phyloP scores from a whole-genome alignment of 768 basidiomycete species.

The Daedaleopsis sinensis region DNA sequence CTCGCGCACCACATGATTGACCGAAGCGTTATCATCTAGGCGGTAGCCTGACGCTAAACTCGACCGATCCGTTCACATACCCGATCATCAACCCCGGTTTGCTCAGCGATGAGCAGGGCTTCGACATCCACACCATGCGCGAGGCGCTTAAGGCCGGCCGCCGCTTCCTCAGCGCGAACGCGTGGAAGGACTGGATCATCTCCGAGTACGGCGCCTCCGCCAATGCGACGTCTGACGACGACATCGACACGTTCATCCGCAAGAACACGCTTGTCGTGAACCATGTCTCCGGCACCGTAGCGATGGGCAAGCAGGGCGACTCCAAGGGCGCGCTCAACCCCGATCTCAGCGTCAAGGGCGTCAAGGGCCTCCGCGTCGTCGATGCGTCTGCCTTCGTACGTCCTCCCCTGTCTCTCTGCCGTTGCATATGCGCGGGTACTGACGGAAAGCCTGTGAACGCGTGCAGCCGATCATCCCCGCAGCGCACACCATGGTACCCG shows the following conservation, averaged over 20 bases:
- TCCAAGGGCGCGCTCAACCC: conserved; percentile 43
- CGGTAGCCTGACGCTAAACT: conserved; percentile 21
- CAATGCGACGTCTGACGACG: conserved; percentile 7
- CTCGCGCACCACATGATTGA: no score
- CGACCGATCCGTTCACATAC: conserved; percentile 20
- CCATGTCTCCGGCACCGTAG: conserved; percentile 32
- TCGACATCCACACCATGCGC: conserved; percentile 32
- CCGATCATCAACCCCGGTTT: conserved; percentile 23
- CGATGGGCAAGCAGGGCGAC: conserved; percentile 36
- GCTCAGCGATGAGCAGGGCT: conserved; percentile 25
- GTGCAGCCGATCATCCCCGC: conserved; percentile 15
- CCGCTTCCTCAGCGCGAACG: conserved; percentile 8
- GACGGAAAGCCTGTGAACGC: not conserved
- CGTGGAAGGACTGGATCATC: conserved; percentile 10
- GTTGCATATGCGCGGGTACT: not conserved
- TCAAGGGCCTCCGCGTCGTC: conserved; percentile 39
- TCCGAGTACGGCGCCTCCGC: conserved; percentile 6
- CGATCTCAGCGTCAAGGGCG: conserved; percentile 42
- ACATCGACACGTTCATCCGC: conserved; percentile 6
- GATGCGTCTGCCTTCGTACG: conserved; percentile 28
- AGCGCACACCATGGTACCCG: conserved; percentile 12
- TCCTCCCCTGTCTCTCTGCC: not conserved
- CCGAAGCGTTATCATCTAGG: conserved; percentile 4
- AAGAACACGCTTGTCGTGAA: not conserved
- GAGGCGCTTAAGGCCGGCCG: conserved; percentile 8